phyloP scores from a whole-genome alignment of 176 grass and related monocot genomes.

The Thalia dealbata region DNA sequence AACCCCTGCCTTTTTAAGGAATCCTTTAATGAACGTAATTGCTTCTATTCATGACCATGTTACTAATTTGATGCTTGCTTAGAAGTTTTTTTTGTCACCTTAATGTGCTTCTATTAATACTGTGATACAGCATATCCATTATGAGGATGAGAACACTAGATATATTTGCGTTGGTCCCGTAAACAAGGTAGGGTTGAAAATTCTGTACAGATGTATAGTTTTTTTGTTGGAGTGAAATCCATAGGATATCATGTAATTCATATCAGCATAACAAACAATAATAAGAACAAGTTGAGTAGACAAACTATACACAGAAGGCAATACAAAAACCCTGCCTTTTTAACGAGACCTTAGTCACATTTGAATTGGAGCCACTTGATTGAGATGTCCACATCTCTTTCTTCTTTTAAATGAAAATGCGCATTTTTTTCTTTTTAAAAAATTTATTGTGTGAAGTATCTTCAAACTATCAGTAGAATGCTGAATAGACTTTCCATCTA shows the following conservation, averaged over 20 bases:
- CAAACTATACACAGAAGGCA: no score
- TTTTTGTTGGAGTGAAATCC: neutral
- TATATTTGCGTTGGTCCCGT: constrained; percentile 96
- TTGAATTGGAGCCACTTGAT: neutral
- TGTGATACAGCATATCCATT: constrained; percentile 85
- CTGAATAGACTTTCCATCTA: neutral
- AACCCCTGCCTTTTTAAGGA: no score
- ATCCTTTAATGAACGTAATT: no score
- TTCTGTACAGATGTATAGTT: neutral
- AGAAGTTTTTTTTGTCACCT: neutral
- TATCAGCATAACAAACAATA: no score
- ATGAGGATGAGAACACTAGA: constrained; percentile 95
- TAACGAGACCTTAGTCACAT: no score
- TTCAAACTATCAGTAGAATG: neutral
- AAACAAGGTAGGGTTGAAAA: constrained; percentile 53
- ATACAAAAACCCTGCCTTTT: no score
- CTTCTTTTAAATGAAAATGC: neutral
- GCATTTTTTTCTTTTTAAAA: no score
- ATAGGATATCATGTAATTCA: neutral
- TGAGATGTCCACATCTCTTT: neutral
- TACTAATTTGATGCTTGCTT: neutral
- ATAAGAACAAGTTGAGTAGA: no score
- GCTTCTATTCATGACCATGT: no score
- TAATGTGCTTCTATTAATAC: constrained; percentile 18
- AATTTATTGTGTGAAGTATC: neutral